phyloP scores from a whole-genome alignment of 768 basidiomycete genomes.

The Cyclocybe cylindracea region DNA sequence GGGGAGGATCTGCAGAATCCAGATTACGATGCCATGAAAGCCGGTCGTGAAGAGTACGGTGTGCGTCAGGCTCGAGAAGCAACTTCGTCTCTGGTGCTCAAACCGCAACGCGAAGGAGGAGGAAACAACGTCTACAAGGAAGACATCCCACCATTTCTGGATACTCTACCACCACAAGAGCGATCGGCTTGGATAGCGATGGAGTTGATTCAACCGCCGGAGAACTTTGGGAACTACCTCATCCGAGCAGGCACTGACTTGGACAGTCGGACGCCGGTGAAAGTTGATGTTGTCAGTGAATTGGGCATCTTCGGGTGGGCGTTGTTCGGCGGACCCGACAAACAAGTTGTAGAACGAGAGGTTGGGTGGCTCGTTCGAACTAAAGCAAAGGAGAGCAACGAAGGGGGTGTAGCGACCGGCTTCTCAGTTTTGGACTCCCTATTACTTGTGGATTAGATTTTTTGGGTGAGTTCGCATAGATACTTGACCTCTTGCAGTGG shows the following conservation, averaged over 20 bases:
- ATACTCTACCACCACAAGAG: slow-evolving; percentile 56
- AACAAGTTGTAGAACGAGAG: slow-evolving; percentile 56
- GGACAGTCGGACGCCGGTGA: slow-evolving; percentile 39
- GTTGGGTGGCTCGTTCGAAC: slow-evolving; percentile 87
- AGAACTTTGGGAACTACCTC: slow-evolving; percentile 68
- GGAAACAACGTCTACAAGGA: slow-evolving; percentile 94
- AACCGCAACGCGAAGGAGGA: slow-evolving; percentile 97
- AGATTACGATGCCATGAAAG: slow-evolving; percentile 24
- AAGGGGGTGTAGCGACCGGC: slow-evolving; percentile 88
- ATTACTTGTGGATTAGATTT: slow-evolving; percentile 46
- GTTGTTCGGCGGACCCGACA: slow-evolving; percentile 58
- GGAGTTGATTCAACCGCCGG: slow-evolving; percentile 85
- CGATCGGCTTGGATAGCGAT: slow-evolving; percentile 93
- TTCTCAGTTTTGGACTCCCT: slow-evolving; percentile 77
- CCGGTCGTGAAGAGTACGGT: slow-evolving; percentile 37
- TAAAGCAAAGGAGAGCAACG: slow-evolving; percentile 88
- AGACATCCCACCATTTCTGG: slow-evolving; percentile 78
- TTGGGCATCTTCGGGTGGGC: slow-evolving; percentile 92
- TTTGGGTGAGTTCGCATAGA: not conserved
- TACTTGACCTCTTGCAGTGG: not conserved
- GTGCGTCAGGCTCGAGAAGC: slow-evolving; percentile 52
- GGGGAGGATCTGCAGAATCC: slow-evolving; percentile 34
- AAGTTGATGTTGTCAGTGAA: slow-evolving; percentile 80
- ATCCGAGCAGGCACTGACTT: slow-evolving; percentile 61
- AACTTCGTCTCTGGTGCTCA: slow-evolving; percentile 73